Evolutionary conservation across 148 eudicot genomes (phyloP).

Genomic region (Tetragonia tetragonoides): DNA sequence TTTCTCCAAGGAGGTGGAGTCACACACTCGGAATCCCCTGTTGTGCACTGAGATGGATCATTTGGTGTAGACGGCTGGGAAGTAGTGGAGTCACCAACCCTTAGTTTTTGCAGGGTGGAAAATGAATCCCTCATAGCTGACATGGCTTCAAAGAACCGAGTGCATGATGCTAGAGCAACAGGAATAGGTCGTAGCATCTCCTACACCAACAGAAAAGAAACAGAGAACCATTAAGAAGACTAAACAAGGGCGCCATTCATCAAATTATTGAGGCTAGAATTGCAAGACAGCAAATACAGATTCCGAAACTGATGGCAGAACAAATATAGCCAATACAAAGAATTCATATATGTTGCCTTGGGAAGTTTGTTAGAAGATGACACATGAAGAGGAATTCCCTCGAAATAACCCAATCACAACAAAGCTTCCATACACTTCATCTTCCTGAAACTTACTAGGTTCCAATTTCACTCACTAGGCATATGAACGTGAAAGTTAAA

Average conservation of each 20-base stretch:
- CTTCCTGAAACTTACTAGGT: too few relatives aligned
- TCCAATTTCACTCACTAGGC: too few relatives aligned
- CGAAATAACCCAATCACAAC: too few relatives aligned
- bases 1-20: conserved; percentile 85
- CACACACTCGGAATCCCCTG: conserved; percentile 54
- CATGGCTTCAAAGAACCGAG: conserved; percentile 96
- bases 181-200: conserved; percentile 99
- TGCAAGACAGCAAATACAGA: neutral
- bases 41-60: conserved; percentile 34
- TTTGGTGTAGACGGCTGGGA: conserved; percentile 45
- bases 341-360: too few relatives aligned
- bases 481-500: too few relatives aligned
- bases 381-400: too few relatives aligned
- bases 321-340: too few relatives aligned
- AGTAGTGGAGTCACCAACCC: conserved; percentile 60
- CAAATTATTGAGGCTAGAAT: neutral
- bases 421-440: too few relatives aligned
- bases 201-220: conserved; percentile 27
- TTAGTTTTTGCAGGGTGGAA: conserved; percentile 71
- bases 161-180: conserved; percentile 98
- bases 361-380: too few relatives aligned
- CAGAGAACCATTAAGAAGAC: neutral
- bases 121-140: conserved; percentile 99
- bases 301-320: too few relatives aligned
- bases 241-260: too few relatives aligned